Evolutionary conservation across 495 filamentous ascomycete species (phyloP).

Genomic region (Penicillium simplicissimum): DNA sequence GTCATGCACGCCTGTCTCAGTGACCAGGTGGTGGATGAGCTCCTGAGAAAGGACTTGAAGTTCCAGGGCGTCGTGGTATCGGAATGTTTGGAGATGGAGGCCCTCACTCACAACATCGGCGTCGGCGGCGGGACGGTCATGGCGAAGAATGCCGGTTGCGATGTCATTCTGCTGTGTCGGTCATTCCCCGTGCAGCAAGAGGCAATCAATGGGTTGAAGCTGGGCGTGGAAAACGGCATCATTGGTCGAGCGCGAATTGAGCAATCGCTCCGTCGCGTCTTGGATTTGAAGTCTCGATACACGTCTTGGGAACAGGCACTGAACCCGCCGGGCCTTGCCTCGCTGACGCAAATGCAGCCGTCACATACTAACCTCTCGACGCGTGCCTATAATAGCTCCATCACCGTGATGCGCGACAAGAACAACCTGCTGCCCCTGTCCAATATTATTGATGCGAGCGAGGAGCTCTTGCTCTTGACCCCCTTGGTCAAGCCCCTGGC

Average conservation of each 20-base stretch:
- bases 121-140: slow-evolving; percentile 92
- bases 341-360: slow-evolving; percentile 75
- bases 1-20: slow-evolving; percentile 91
- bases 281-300: slow-evolving; percentile 72
- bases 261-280: slow-evolving; percentile 70
- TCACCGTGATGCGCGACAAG: slow-evolving; percentile 83
- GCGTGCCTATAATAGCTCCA: slow-evolving; percentile 80
- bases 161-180: slow-evolving; percentile 80
- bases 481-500: slow-evolving; percentile 84
- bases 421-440: slow-evolving; percentile 75
- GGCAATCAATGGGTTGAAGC: slow-evolving; percentile 79
- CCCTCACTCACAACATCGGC: slow-evolving; percentile 84
- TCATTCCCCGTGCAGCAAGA: slow-evolving; percentile 85
- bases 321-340: slow-evolving; percentile 70
- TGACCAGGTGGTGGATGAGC: slow-evolving; percentile 84
- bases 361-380: slow-evolving; percentile 76
- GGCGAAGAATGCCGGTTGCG: slow-evolving; percentile 90
- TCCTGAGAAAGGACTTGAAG: slow-evolving; percentile 76
- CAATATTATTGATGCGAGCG: slow-evolving; percentile 72
- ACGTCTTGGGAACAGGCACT: slow-evolving; percentile 84
- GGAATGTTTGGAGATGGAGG: slow-evolving; percentile 95
- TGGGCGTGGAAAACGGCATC: slow-evolving; percentile 82
- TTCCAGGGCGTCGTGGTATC: slow-evolving; percentile 92
- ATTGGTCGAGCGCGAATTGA: slow-evolving; percentile 74
- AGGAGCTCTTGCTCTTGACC: slow-evolving; percentile 80